These are phyloP conservation scores for Fraxinus floribunda DNA, from an alignment of 305 asterid species.

Conservation along the genomic window DNA sequence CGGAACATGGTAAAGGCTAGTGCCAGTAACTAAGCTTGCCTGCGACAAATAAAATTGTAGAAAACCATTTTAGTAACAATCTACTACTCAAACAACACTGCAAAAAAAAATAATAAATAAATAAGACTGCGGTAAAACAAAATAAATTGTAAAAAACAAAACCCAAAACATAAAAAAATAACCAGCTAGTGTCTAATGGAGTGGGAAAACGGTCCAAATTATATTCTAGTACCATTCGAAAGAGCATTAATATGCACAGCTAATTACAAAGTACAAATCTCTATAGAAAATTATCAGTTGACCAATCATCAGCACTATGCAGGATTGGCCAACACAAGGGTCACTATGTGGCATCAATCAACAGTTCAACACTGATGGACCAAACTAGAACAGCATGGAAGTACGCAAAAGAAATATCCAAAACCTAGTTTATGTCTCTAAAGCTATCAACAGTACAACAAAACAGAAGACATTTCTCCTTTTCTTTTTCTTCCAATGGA, in stretches of 20 bases:
- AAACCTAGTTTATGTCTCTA: neutral
- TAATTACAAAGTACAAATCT: neutral
- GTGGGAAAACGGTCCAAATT: neutral
- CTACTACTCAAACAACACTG: neutral
- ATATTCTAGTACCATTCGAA: neutral
- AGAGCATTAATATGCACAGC: neutral
- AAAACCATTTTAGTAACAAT: neutral
- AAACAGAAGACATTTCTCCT: neutral
- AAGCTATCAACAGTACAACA: slow-evolving; percentile 3
- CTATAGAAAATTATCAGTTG: neutral
- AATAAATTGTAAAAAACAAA: neutral
- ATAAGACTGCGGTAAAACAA: neutral
- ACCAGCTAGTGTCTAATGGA: neutral
- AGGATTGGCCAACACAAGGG: neutral
- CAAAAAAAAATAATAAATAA: neutral
- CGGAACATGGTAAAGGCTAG: slow-evolving; percentile 51
- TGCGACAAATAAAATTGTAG: slow-evolving; percentile 1
- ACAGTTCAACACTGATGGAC: neutral
- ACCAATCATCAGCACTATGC: neutral
- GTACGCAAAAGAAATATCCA: neutral
- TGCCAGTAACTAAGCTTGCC: slow-evolving; percentile 23
- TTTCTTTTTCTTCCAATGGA: neutral
- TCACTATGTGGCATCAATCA: neutral
- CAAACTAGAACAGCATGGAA: neutral
- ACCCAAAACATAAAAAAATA: neutral